phyloP scores from a whole-genome alignment of 2,329 filamentous ascomycete genomes.

The Tricladium varicosporioides region DNA sequence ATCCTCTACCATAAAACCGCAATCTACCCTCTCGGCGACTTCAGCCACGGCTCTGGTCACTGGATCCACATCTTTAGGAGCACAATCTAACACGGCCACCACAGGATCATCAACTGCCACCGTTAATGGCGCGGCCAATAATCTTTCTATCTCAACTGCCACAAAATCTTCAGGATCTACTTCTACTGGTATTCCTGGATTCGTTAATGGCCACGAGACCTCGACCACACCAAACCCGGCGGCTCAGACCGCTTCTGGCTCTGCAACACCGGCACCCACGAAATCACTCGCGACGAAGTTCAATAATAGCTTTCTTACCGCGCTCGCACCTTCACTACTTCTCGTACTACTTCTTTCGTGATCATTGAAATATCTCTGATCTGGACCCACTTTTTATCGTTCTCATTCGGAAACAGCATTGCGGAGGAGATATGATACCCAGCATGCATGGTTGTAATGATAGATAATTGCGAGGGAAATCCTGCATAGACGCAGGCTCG shows the following conservation, averaged over 20 bases:
- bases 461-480: conserved; percentile 5
- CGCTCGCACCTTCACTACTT: background rate
- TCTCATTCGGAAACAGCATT: background rate
- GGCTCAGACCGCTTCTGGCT: conserved; percentile 17
- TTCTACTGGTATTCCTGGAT: conserved; percentile 16
- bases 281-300: conserved; percentile 1
- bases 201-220: conserved; percentile 40
- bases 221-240: conserved; percentile 18
- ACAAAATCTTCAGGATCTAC: conserved; percentile 18
- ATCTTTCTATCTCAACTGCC: background rate
- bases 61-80: conserved; percentile 12
- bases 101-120: conserved; percentile 33
- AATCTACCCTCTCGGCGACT: background rate
- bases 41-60: background rate
- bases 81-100: conserved; percentile 28
- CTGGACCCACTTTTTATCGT: background rate
- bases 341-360: background rate
- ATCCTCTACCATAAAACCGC: conserved; percentile 6
- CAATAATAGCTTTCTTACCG: background rate
- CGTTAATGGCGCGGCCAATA: conserved; percentile 14
- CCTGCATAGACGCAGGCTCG: background rate
- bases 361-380: background rate
- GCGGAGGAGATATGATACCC: conserved; percentile 1
- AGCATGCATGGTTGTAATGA: background rate
- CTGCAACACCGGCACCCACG: background rate